Evolutionary conservation across 805 yeast species (phyloP).

Genomic region (Pichia gijzeniarum): DNA sequence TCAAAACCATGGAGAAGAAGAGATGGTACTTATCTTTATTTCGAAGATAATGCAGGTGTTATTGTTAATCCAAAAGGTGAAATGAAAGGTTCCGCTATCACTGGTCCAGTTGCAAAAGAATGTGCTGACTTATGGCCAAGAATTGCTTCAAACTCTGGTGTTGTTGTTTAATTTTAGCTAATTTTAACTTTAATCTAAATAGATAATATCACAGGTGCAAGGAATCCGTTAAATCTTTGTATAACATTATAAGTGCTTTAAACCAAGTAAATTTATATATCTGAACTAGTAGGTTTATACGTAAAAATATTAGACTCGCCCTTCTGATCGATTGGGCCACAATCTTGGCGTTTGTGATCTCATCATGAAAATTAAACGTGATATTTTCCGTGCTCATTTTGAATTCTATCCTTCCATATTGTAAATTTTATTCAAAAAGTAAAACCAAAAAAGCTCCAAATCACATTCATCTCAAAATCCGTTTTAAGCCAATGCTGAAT

Average conservation of each 20-base stretch:
- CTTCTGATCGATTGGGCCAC: no score
- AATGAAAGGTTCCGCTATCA: conserved; percentile 99
- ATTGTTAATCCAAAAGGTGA: conserved; percentile 99
- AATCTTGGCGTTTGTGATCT: no score
- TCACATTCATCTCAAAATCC: no score
- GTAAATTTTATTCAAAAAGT: no score
- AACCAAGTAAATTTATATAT: conserved; percentile 1
- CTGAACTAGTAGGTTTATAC: not conserved
- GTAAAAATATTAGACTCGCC: not conserved
- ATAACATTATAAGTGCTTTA: conserved; percentile 10
- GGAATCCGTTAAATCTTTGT: conserved; percentile 13
- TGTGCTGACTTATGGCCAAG: conserved; percentile 99
- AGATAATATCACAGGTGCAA: conserved; percentile 25
- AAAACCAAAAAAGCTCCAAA: no score
- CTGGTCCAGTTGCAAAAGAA: conserved; percentile 99
- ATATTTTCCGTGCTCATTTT: no score
- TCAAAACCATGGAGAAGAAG: conserved; percentile 99
- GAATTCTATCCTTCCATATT: no score
- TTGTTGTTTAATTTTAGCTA: conserved; percentile 73
- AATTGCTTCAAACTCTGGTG: conserved; percentile 99
- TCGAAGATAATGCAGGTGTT: conserved; percentile 99
- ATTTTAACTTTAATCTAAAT: conserved; percentile 14
- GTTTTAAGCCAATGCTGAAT: no score
- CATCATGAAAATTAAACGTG: no score
- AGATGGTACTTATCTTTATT: conserved; percentile 99